Percentiles rank a stretch among this genome's conserved stretches.
Conservation (phyloP, 257 asterid species). For the Solanum etuberosum region DNA sequence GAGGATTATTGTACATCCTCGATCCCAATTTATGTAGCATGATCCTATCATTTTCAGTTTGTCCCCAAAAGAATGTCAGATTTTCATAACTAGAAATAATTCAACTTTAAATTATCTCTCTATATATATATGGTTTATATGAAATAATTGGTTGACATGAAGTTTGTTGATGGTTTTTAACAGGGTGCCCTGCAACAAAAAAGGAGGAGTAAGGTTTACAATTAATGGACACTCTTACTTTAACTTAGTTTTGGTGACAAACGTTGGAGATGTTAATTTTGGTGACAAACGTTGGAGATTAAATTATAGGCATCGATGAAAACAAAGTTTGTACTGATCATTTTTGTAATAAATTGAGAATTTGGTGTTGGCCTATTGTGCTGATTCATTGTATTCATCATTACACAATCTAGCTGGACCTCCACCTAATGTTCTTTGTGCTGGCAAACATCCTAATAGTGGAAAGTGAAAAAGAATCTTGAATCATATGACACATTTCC, state of each 20-base stretch:
- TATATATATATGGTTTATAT: no score
- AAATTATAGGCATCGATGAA: conserved; percentile 21
- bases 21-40: no score
- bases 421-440: conserved; percentile 31
- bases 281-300: conserved; percentile 47
- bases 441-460: conserved; percentile 38
- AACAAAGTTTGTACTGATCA: background rate
- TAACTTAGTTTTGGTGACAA: conserved; percentile 39
- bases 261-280: conserved; percentile 46
- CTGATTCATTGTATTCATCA: conserved; percentile 22
- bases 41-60: no score
- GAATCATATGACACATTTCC: no score
- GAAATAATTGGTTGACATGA: background rate
- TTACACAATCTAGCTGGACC: conserved; percentile 14
- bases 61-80: no score
- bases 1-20: no score
- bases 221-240: conserved; percentile 55
- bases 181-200: conserved; percentile 35
- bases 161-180: background rate
- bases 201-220: conserved; percentile 50
- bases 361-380: conserved; percentile 22
- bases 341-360: conserved; percentile 8
- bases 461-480: background rate
- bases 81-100: no score
- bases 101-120: no score